These are phyloP conservation scores for Fusarium protoensiforme DNA, from an alignment of 2,329 filamentous ascomycete genomes.

Conservation along the genomic window DNA sequence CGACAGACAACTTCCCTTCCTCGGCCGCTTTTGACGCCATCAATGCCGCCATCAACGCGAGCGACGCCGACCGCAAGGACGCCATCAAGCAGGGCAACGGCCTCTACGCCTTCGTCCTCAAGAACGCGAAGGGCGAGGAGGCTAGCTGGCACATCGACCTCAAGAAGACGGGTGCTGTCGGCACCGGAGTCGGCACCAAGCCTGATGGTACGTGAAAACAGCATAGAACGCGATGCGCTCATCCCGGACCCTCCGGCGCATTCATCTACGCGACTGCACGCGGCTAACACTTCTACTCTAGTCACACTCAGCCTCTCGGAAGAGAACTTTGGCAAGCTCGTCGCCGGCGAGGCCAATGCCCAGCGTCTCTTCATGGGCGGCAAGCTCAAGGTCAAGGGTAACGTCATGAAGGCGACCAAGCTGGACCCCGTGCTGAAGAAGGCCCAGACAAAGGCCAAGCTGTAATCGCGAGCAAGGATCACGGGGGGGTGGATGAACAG, in stretches of 20 bases:
- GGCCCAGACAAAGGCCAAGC: slow-evolving; percentile 84
- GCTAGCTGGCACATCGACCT: slow-evolving; percentile 96
- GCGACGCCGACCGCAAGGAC: slow-evolving; percentile 81
- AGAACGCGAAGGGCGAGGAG: slow-evolving; percentile 83
- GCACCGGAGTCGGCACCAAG: slow-evolving; percentile 81
- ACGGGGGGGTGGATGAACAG: neutral
- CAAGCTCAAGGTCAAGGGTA: slow-evolving; percentile 97
- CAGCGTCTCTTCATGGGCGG: slow-evolving; percentile 98
- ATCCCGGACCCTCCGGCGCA: neutral
- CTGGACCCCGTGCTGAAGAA: slow-evolving; percentile 93
- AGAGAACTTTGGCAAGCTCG: slow-evolving; percentile 85
- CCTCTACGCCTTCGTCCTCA: slow-evolving; percentile 91
- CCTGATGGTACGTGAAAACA: slow-evolving; percentile 74
- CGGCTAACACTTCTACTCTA: slow-evolving; percentile 49
- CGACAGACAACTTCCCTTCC: slow-evolving; percentile 82
- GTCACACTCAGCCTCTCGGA: slow-evolving; percentile 90
- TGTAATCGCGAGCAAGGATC: slow-evolving; percentile 61
- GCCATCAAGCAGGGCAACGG: slow-evolving; percentile 90
- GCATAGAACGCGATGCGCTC: neutral
- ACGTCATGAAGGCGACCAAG: slow-evolving; percentile 99
- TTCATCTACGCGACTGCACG: neutral
- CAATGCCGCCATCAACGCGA: slow-evolving; percentile 74
- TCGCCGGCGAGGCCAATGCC: slow-evolving; percentile 89
- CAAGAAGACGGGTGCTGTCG: slow-evolving; percentile 87
- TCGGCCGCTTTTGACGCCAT: slow-evolving; percentile 94